Conservation (phyloP, 257 asterid species). For the Plantago ovata region DNA sequence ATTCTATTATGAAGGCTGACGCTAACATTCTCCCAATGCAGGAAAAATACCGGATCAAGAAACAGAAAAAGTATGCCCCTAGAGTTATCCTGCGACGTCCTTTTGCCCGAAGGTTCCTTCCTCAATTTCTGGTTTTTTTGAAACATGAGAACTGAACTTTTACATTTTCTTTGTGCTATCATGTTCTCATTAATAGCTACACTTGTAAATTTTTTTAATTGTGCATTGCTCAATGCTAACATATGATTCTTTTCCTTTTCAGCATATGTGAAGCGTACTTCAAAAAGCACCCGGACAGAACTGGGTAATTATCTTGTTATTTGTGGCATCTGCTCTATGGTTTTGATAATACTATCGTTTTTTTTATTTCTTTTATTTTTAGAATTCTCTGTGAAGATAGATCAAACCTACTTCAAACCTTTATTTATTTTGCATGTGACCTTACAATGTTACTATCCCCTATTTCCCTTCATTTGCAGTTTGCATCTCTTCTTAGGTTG, state of each 20-base stretch:
- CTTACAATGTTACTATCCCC: too few species aligned
- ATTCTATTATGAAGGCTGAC: conserved; percentile 12
- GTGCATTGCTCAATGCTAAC: conserved; percentile 20
- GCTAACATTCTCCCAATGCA: conserved; percentile 35
- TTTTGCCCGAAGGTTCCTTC: conserved; percentile 71
- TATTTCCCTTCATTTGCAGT: too few species aligned
- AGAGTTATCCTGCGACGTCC: conserved; percentile 89
- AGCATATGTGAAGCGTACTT: conserved; percentile 96
- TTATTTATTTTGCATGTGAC: too few species aligned
- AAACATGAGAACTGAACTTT: too few species aligned
- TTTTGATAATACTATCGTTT: neutral
- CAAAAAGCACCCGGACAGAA: conserved; percentile 84
- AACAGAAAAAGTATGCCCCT: conserved; percentile 96
- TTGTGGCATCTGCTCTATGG: conserved; percentile 1
- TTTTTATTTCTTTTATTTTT: too few species aligned
- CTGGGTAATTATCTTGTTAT: conserved; percentile 52
- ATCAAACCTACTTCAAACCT: too few species aligned
- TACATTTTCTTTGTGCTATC: neutral
- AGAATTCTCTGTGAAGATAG: too few species aligned
- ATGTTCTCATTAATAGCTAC: neutral
- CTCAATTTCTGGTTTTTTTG: neutral
- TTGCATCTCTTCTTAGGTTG: too few species aligned
- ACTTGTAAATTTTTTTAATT: too few species aligned
- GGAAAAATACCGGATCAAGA: conserved; percentile 91
- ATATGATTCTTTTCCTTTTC: conserved; percentile 22